Conservation (phyloP, 2,329 filamentous ascomycete genomes). For the Pezizomycotina sp. region DNA sequence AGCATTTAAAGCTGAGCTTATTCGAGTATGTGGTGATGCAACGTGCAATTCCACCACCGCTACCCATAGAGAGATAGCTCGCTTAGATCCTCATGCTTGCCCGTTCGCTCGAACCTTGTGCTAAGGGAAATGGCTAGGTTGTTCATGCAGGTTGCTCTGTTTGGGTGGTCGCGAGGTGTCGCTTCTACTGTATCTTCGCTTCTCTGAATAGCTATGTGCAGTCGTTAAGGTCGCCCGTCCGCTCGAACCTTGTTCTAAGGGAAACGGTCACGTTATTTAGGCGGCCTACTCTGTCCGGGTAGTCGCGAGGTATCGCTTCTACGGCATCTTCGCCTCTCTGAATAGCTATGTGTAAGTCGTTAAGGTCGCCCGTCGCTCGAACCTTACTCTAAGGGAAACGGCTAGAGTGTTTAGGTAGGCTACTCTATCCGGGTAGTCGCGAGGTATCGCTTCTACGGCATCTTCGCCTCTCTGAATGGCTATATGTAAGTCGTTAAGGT, state of each 20-base stretch:
- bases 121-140: not conserved
- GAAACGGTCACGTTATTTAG: too few species aligned
- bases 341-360: slow-evolving; percentile 13
- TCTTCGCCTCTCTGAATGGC: slow-evolving; percentile 6
- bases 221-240: slow-evolving; percentile 2
- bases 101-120: slow-evolving; percentile 3
- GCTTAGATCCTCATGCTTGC: slow-evolving; percentile 4
- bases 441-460: slow-evolving; percentile 2
- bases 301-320: not conserved
- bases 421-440: not conserved
- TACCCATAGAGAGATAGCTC: not conserved
- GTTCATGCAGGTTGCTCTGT: not conserved
- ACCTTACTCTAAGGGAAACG: slow-evolving; percentile 5
- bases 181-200: slow-evolving; percentile 1
- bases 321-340: slow-evolving; percentile 2
- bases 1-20: not conserved
- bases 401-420: not conserved
- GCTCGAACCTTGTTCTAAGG: not conserved
- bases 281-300: not conserved
- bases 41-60: not conserved
- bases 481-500: slow-evolving; percentile 7
- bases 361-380: slow-evolving; percentile 2
- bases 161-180: not conserved
- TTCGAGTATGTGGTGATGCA: not conserved
- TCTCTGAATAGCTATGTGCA: slow-evolving; percentile 2